These are phyloP conservation scores for Platanthera zijinensis DNA, from an alignment of 106 monocot genomes.

Conservation along the genomic window DNA sequence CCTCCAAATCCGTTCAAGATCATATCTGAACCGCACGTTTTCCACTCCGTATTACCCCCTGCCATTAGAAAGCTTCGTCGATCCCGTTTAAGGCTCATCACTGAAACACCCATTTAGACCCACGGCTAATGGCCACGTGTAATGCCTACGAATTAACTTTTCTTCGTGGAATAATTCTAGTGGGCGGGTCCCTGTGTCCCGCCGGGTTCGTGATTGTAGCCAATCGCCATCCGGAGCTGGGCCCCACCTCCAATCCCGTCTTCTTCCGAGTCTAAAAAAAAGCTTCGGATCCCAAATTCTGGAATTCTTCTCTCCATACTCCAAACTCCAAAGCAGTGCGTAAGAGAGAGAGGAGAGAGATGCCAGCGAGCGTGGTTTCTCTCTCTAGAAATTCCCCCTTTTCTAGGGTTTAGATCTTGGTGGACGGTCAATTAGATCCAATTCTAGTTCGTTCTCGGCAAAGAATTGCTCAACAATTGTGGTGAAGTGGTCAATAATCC, in stretches of 20 bases:
- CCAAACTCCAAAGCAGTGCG: background rate
- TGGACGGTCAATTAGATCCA: background rate
- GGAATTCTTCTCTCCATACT: background rate
- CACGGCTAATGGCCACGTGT: background rate
- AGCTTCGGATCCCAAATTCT: background rate
- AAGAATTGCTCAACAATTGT: background rate
- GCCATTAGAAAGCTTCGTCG: no score
- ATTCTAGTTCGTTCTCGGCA: background rate
- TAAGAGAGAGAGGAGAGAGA: background rate
- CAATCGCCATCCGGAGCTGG: conserved; percentile 5
- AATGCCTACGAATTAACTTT: no score
- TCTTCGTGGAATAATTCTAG: background rate
- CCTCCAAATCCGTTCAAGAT: background rate
- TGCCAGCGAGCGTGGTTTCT: background rate
- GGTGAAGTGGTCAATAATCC: background rate
- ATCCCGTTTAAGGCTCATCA: background rate
- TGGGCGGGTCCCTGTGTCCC: background rate
- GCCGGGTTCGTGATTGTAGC: background rate
- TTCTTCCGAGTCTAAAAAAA: background rate
- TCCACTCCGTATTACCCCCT: background rate
- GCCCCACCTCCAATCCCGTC: background rate
- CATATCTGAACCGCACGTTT: background rate
- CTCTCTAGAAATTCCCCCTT: background rate
- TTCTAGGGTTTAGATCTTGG: background rate
- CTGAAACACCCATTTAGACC: background rate